Percentiles rank a stretch among this genome's conserved stretches.
Conservation (phyloP, 176 grass and related monocot species). For the Elymus sibiricus region DNA sequence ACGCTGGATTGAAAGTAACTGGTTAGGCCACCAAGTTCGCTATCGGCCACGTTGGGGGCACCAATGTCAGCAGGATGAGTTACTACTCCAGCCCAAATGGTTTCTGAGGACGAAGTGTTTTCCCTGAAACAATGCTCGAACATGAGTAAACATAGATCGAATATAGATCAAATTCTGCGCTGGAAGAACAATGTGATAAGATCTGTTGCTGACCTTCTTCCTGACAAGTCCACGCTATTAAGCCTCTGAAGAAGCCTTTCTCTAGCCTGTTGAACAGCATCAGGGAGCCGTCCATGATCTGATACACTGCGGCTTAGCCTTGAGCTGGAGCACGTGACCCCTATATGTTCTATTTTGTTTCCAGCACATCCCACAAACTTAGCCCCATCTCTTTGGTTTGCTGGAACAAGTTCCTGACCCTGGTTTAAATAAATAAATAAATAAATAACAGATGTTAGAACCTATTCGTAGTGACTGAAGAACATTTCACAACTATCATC, state of each 20-base stretch:
- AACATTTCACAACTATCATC: background rate
- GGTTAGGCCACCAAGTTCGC: slow-evolving; percentile 13
- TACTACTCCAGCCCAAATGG: background rate
- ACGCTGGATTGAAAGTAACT: slow-evolving; percentile 18
- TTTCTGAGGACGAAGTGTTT: slow-evolving; percentile 10
- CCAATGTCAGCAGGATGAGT: background rate
- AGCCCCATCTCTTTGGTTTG: slow-evolving; percentile 6
- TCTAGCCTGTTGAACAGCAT: slow-evolving; percentile 56
- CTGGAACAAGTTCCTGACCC: slow-evolving; percentile 29
- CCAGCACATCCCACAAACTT: slow-evolving; percentile 3
- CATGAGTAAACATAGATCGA: background rate
- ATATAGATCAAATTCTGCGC: background rate
- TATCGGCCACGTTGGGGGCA: slow-evolving; percentile 10
- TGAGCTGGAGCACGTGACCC: background rate
- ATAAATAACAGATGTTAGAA: background rate
- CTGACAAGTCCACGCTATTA: slow-evolving; percentile 47
- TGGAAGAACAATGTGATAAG: background rate
- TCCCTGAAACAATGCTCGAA: slow-evolving; percentile 19
- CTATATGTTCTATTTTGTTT: slow-evolving; percentile 20
- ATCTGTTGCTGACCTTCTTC: slow-evolving; percentile 31
- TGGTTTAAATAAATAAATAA: background rate
- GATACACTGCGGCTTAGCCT: slow-evolving; percentile 29
- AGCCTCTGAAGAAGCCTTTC: slow-evolving; percentile 75
- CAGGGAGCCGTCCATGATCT: slow-evolving; percentile 57
- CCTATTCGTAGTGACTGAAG: background rate